A percentile compares a stretch with the other conserved stretches of the same genome.
These are phyloP conservation scores for Podospora pseudoanserina DNA, from an alignment of 495 filamentous ascomycete genomes.

Conservation along the genomic window DNA sequence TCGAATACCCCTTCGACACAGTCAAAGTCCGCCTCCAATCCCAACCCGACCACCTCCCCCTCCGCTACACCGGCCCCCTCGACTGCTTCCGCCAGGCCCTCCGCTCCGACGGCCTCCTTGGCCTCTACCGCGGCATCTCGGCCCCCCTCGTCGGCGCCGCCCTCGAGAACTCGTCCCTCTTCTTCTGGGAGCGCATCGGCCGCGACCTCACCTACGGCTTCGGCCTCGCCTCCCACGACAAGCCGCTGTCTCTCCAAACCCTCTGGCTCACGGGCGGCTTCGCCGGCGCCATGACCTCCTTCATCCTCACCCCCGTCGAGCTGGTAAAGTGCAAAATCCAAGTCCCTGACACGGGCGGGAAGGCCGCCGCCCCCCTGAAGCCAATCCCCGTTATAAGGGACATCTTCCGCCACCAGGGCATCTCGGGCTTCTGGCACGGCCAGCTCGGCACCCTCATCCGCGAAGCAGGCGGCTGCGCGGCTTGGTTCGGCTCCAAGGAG, in stretches of 20 bases:
- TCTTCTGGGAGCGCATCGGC: constrained; percentile 78
- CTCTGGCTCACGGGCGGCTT: constrained; percentile 74
- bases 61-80: constrained; percentile 79
- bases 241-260: constrained; percentile 63
- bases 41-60: constrained; percentile 77
- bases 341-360: constrained; percentile 48
- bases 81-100: constrained; percentile 92
- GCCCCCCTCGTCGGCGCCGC: constrained; percentile 90
- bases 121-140: constrained; percentile 89
- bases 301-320: constrained; percentile 92
- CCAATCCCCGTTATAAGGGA: constrained; percentile 61
- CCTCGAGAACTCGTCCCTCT: constrained; percentile 87
- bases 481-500: constrained; percentile 96
- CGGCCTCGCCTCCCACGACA: constrained; percentile 49
- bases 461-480: constrained; percentile 87
- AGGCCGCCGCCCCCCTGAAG: constrained; percentile 26
- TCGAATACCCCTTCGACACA: constrained; percentile 98
- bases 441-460: constrained; percentile 90
- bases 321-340: constrained; percentile 99
- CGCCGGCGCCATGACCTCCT: constrained; percentile 83
- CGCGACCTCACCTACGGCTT: constrained; percentile 55
- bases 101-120: constrained; percentile 66
- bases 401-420: constrained; percentile 74
- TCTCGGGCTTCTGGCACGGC: constrained; percentile 90
- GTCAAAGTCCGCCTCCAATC: constrained; percentile 82